Evolutionary conservation across 176 grass and related monocot species (phyloP).

Genomic region (Rhynchospora pubera): DNA sequence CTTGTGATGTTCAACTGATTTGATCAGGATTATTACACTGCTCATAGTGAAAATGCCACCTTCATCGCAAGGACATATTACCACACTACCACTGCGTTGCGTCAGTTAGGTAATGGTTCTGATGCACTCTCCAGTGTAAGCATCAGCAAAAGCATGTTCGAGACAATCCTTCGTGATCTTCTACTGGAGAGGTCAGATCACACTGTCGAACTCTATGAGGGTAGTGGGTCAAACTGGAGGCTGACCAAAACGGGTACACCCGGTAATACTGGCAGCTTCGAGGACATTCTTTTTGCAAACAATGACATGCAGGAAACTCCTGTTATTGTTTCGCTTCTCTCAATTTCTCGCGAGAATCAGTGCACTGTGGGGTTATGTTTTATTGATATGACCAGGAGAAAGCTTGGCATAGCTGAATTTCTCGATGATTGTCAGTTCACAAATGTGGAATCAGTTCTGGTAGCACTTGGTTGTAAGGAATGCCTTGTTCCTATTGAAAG

Average conservation of each 20-base stretch:
- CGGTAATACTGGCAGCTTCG: constrained; percentile 91
- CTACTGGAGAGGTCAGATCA: constrained; percentile 79
- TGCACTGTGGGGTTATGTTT: constrained; percentile 73
- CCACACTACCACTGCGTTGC: constrained; percentile 76
- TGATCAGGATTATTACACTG: constrained; percentile 89
- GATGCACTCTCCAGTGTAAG: constrained; percentile 77
- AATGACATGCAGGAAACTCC: constrained; percentile 95
- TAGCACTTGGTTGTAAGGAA: constrained; percentile 91
- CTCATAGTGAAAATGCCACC: constrained; percentile 80
- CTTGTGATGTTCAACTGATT: constrained; percentile 28
- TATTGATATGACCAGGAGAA: constrained; percentile 76
- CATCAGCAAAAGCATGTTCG: constrained; percentile 87
- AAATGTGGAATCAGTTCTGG: constrained; percentile 81
- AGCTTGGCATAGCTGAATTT: constrained; percentile 83
- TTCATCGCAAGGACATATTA: constrained; percentile 94
- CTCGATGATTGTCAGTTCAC: constrained; percentile 88
- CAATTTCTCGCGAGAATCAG: constrained; percentile 61
- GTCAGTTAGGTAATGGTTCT: constrained; percentile 61
- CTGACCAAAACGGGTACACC: constrained; percentile 88
- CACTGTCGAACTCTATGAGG: constrained; percentile 89
- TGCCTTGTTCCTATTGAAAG: constrained; percentile 78
- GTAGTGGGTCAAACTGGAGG: constrained; percentile 87
- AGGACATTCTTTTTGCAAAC: constrained; percentile 96
- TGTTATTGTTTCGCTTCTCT: constrained; percentile 69
- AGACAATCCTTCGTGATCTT: constrained; percentile 80